phyloP scores from a whole-genome alignment of 495 filamentous ascomycete genomes.

The Pyrenula aspistea region DNA sequence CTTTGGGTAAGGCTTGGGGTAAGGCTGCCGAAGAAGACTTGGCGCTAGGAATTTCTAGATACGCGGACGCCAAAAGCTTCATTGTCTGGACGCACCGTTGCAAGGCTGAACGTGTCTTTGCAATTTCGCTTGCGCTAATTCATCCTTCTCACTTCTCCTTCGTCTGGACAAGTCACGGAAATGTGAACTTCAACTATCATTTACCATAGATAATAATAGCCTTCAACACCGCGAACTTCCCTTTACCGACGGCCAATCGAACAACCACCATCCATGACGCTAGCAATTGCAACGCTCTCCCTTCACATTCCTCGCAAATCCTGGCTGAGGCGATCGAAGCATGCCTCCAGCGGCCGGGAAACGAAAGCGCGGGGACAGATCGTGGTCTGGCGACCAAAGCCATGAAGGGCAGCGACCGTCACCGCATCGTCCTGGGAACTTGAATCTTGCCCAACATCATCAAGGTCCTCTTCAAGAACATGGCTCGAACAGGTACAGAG shows the following conservation, averaged over 20 bases:
- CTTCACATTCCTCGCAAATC: slow-evolving; percentile 8
- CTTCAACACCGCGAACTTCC: neutral
- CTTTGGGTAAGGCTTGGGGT: too few relatives aligned
- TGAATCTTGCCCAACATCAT: slow-evolving; percentile 46
- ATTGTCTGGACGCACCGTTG: too few relatives aligned
- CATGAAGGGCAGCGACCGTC: slow-evolving; percentile 46
- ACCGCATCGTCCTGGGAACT: slow-evolving; percentile 49
- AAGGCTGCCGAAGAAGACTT: too few relatives aligned
- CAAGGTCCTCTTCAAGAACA: slow-evolving; percentile 20
- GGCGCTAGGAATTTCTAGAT: too few relatives aligned
- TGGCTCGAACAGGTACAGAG: slow-evolving; percentile 30
- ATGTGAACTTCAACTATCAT: too few relatives aligned
- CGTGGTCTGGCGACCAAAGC: slow-evolving; percentile 35
- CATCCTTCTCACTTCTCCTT: too few relatives aligned
- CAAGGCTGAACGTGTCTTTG: too few relatives aligned
- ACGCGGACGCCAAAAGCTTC: too few relatives aligned
- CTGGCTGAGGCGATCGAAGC: slow-evolving; percentile 8
- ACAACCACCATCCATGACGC: neutral
- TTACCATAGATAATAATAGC: too few relatives aligned
- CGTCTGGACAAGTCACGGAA: too few relatives aligned
- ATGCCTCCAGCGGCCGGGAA: slow-evolving; percentile 45
- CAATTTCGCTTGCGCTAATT: too few relatives aligned
- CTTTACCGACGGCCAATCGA: neutral
- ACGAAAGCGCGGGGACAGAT: slow-evolving; percentile 45
- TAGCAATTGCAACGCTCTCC: slow-evolving; percentile 5